A percentile compares a stretch with the other conserved stretches of the same genome.
Evolutionary conservation across 495 filamentous ascomycete genomes (phyloP).

Genomic region (Gamarada debralockiae): DNA sequence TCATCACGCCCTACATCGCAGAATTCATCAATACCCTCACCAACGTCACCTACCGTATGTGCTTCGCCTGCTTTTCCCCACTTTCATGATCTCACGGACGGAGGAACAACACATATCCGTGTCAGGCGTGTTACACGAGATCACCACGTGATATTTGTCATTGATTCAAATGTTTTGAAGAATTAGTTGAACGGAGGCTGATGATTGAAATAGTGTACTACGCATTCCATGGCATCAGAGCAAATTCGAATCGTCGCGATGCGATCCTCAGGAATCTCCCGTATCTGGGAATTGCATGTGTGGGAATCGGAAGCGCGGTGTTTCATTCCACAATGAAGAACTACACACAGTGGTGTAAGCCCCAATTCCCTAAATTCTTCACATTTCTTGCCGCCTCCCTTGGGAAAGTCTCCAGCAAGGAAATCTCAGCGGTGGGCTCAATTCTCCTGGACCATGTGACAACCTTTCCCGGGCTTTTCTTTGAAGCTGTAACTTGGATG

Average conservation of each 20-base stretch:
- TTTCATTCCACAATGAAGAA: constrained; percentile 53
- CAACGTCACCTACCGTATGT: constrained; percentile 45
- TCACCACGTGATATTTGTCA: background rate
- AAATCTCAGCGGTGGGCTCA: no score
- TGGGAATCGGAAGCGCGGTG: constrained; percentile 48
- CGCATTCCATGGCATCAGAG: constrained; percentile 33
- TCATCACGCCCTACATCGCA: constrained; percentile 48
- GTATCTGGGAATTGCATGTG: constrained; percentile 48
- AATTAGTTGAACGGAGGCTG: background rate
- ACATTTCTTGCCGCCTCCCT: no score
- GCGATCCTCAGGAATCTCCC: constrained; percentile 32
- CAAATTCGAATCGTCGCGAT: constrained; percentile 24
- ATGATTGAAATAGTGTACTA: constrained; percentile 30
- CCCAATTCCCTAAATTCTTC: no score
- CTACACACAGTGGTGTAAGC: constrained; percentile 49
- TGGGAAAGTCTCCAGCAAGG: no score
- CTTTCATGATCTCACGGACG: background rate
- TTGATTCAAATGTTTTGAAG: no score
- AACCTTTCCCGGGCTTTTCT: no score
- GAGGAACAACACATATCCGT: background rate
- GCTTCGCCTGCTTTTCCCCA: background rate
- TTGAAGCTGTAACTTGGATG: no score
- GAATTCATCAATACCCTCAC: constrained; percentile 56
- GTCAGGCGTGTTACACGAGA: background rate
- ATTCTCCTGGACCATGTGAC: no score